Evolutionary conservation across 2,329 filamentous ascomycete species (phyloP), one percentile per base, ranked within the genome.

Genomic region (Ophiocordyceps australis): DNA sequence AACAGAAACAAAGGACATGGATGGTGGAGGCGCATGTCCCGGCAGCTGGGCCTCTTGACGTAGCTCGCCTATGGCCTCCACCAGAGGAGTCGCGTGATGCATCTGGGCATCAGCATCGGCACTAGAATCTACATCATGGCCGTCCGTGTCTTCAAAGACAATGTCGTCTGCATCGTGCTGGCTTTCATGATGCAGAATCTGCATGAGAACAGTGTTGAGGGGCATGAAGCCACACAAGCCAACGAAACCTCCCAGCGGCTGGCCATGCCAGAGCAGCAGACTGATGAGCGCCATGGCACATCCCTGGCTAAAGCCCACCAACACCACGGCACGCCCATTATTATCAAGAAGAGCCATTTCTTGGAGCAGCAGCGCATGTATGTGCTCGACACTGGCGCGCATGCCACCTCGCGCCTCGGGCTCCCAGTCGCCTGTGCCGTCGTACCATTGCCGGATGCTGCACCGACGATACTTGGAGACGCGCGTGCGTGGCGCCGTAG

Each of bases 221-320:
- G 60, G 59, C 27, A 63, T 35, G 36, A 49, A 61, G 1, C 56
- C 56, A 28, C 55, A 55, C 50, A 64, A 53, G 1, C 52, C 54
- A 6, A 59, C 38, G 9, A 44, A 35, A 0, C 39, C 57, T 1
- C 43, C 55, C 17, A 62, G 30, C 3, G 41, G 27, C 11, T 39
- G 36, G 1, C 49, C 54, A 8, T 55, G 44, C 56, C 57, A 60
- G 3, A 55, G 40, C 28, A 68, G 29, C 29, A 54, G 32, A 8
- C 52, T 43, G 12, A 50, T 36, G 30, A 68, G 30, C 0, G 49
- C 41, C 22, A 55, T 54, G 3, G 62, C 62, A 33, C 59, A 62
- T 1, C 64, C 65, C 33, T 68, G 63, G 25, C 65, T 68, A 12
- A 67, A 38, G 0, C 63, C 63, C 20, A 57, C 55, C 0, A 69